Percentiles rank a stretch among this genome's conserved stretches.
phyloP scores from a whole-genome alignment of 176 grass and related monocot genomes.

The Paspalum vaginatum region DNA sequence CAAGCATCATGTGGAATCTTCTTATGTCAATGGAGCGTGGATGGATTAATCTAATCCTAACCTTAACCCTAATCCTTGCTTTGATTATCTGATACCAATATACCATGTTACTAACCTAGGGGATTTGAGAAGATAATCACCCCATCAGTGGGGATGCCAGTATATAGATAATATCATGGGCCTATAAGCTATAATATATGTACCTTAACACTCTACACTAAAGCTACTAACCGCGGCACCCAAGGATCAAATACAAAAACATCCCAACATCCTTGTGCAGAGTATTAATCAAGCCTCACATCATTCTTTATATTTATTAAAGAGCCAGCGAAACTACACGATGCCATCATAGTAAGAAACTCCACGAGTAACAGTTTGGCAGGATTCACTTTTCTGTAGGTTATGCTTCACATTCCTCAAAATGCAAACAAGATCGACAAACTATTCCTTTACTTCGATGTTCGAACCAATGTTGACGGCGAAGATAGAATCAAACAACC shows the following conservation, averaged over 20 bases:
- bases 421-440: not conserved
- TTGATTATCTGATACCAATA: too few relatives aligned
- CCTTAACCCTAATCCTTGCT: too few relatives aligned
- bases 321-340: conserved; percentile 24
- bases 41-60: too few relatives aligned
- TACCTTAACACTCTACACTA: not conserved
- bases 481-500: conserved; percentile 23
- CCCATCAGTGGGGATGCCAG: too few relatives aligned
- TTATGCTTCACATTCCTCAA: not conserved
- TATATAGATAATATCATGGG: too few relatives aligned
- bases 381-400: conserved; percentile 3
- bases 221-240: not conserved
- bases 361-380: not conserved
- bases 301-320: not conserved
- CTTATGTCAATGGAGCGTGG: not conserved
- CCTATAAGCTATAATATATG: too few relatives aligned
- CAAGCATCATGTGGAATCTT: not conserved
- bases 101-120: too few relatives aligned
- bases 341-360: conserved; percentile 10
- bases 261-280: not conserved
- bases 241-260: not conserved
- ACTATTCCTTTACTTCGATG: conserved; percentile 7
- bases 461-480: not conserved
- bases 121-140: too few relatives aligned
- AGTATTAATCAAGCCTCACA: conserved; percentile 8